Evolutionary conservation across 164 flowering plant genomes (phyloP), one percentile per base, ranked within the genome.

Genomic region (Pachysandra terminalis): DNA sequence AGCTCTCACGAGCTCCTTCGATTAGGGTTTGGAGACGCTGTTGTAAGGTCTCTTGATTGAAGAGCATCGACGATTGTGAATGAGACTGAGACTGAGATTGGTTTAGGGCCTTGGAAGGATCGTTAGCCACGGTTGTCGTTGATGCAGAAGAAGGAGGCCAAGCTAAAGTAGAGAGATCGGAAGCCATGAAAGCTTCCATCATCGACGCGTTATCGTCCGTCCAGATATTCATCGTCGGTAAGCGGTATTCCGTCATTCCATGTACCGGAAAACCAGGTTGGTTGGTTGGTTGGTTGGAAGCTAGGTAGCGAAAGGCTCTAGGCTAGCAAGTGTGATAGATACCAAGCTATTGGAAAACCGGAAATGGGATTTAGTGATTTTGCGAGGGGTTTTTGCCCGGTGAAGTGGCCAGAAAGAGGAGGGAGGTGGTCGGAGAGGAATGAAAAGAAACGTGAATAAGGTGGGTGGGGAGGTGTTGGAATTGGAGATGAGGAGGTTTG

Each of bases 131-230:
- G 27, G 77, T 22, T 6, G 81, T 64, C 19, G 81, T 71, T 16
- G 79, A 56, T 1, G 87, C 73, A 0, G 85, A 57, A 21, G 84
- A 75, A 15, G 83, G 70, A 0, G 85, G 77, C 91, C 90, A 85
- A 19, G 62, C 49, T 55, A 83, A 71, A 0, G 85, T 58, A 9
- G 85, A 35, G 24, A 84, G 77, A 72, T 90, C 97, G 56, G 93
- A 72, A 41, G 80, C 76, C 80, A 90, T 86, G 70, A 90, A 88
- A 9, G 91, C 88, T 25, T 93, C 98, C 87, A 90, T 86, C 80
- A 90, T 85, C 8, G 97, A 80, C 0, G 80, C 70, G 82, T 87
- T 87, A 56, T 84, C 94, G 63, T 92, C 96, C 0, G 85, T 66
- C 95, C 96, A 93, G 0, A 83, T 69, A 74, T 87, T 90, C 90